Conservation (phyloP, 208 protist genomes). For the Tritrichomonas foetus region DNA sequence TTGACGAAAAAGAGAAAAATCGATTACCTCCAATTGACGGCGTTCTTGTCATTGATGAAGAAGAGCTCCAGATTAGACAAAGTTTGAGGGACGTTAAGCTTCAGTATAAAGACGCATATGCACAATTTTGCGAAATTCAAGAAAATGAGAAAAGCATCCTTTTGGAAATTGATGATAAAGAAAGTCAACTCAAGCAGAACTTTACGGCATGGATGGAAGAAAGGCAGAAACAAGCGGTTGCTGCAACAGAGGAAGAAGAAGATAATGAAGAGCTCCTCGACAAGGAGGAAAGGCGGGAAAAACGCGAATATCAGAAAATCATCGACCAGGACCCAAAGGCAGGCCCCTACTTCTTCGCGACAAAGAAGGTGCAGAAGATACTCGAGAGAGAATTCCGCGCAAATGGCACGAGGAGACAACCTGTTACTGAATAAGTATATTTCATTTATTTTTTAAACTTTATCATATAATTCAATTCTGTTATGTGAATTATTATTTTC, state of each 20-base stretch:
- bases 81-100: background rate
- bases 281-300: background rate
- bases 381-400: constrained; percentile 3
- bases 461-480: too few relatives aligned
- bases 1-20: constrained; percentile 32
- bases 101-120: background rate
- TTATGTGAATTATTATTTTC: too few relatives aligned
- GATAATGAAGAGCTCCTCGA: constrained; percentile 4
- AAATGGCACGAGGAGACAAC: constrained; percentile 32
- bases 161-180: background rate
- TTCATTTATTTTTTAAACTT: background rate
- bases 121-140: background rate
- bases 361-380: constrained; percentile 33
- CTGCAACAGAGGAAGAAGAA: background rate
- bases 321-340: background rate
- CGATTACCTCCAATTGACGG: constrained; percentile 7
- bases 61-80: background rate
- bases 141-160: background rate
- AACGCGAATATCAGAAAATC: background rate
- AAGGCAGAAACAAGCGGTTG: background rate
- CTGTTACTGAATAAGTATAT: background rate
- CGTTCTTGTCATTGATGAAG: constrained; percentile 17
- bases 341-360: background rate
- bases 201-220: background rate
- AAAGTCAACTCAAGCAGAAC: background rate